Evolutionary conservation across 2,329 filamentous ascomycete species (phyloP), one percentile per base, ranked within the genome.

Genomic region (Penicillium crustosum): DNA sequence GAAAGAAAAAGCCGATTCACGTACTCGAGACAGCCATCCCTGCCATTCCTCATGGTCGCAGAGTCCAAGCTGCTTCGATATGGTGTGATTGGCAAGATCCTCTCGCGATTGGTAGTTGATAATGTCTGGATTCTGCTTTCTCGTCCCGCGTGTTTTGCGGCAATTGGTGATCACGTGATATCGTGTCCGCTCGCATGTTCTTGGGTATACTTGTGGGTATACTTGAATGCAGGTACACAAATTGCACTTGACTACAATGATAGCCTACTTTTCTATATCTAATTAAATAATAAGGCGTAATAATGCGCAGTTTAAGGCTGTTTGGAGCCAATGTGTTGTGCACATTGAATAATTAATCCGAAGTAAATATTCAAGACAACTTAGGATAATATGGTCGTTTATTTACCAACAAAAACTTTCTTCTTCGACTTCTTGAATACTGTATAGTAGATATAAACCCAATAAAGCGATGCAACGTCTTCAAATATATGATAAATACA

Each of bases 1-100:
- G 51, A 47, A 54, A n/a, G 19, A 23, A 23, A 7, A 27, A 15
- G 25, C 7, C 29, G 6, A 38, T 19, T 10, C 44, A 70, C 73
- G 66, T 55, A 77, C 75, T 70, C 59, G 66, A 70, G 60, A 62
- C 65, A 59, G 55, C 66, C 59, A 70, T 72, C 67, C 65, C 70
- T 65, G 70, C 70, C 75, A 78, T 78, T 50, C 69, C 75, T 75
- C 75, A 78, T 77, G 68, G 57, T 70, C 65, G 21, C 43, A 48
- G 35, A 23, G 21, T 35, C 21, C 35, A 53, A 15, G 4, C n/a
- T 43, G 42, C 49, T n/a, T 19, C 49, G 31, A 43, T 42, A 42
- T 35, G 8, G 53, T 35, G 47, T 29, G 13, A 21, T 48, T 41
- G 33, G 35, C 41, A 38, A 59, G 41, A 35, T 38, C 38, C 6